Evolutionary conservation across 495 filamentous ascomycete genomes (phyloP).

Genomic region (Aspergillus wentii): DNA sequence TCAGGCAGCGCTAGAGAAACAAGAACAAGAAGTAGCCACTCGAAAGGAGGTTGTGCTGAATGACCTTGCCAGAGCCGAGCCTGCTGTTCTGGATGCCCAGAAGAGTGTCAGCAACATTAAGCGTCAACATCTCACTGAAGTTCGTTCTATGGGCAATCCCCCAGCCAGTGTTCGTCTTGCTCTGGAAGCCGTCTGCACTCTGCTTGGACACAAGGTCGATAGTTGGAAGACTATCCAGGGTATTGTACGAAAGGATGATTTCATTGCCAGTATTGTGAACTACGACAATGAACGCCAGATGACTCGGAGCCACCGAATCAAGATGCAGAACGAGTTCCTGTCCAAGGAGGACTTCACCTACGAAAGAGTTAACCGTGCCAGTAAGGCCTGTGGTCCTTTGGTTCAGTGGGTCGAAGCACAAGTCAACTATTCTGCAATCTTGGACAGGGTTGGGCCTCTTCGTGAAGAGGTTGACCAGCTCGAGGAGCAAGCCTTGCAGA

Average conservation of each 20-base stretch:
- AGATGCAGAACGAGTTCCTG: conserved; percentile 91
- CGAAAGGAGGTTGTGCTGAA: conserved; percentile 80
- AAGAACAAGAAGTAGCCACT: conserved; percentile 80
- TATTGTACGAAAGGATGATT: conserved; percentile 86
- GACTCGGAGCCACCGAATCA: conserved; percentile 72
- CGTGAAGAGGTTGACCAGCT: conserved; percentile 85
- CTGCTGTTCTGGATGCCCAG: conserved; percentile 87
- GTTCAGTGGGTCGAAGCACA: conserved; percentile 98
- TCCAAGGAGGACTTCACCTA: conserved; percentile 92
- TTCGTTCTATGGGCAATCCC: conserved; percentile 91
- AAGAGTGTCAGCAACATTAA: conserved; percentile 98
- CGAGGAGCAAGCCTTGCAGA: conserved; percentile 84
- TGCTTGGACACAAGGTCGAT: conserved; percentile 84
- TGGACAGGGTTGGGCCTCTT: conserved; percentile 90
- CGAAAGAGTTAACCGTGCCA: conserved; percentile 90
- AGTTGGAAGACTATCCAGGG: conserved; percentile 88
- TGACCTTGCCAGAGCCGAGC: conserved; percentile 88
- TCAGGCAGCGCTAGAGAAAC: conserved; percentile 77
- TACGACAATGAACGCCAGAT: conserved; percentile 96
- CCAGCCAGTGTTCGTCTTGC: conserved; percentile 87
- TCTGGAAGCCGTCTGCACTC: conserved; percentile 88
- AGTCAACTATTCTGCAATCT: conserved; percentile 93
- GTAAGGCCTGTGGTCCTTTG: conserved; percentile 92
- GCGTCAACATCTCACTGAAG: conserved; percentile 92
- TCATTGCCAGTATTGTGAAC: conserved; percentile 95